phyloP scores from a whole-genome alignment of 169 alveolate genomes.

The Pseudocohnilembus persalinus region DNA sequence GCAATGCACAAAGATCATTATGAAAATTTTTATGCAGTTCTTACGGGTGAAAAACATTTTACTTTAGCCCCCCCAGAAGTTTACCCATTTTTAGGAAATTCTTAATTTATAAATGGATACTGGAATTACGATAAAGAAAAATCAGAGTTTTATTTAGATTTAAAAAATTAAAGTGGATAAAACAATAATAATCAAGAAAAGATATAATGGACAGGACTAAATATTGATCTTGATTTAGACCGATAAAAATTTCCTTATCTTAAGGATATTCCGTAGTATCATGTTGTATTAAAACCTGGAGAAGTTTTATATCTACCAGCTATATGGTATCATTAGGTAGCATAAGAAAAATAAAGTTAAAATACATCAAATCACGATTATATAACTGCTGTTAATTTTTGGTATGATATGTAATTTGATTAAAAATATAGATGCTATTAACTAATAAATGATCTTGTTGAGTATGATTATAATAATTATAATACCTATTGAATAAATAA shows the following conservation, averaged over 20 bases:
- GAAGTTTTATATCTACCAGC: slow-evolving; percentile 24
- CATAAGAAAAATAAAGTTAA: background rate
- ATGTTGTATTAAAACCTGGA: slow-evolving; percentile 6
- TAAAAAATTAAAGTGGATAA: no score
- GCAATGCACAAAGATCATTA: slow-evolving; percentile 24
- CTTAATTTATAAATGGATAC: background rate
- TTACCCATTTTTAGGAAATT: slow-evolving; percentile 6
- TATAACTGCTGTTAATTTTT: slow-evolving; percentile 22
- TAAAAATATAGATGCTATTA: background rate
- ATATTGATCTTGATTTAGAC: background rate
- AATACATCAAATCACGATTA: background rate
- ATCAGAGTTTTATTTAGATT: background rate
- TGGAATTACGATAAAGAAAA: slow-evolving; percentile 7
- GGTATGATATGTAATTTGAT: slow-evolving; percentile 27
- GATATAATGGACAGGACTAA: background rate
- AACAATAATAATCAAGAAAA: background rate
- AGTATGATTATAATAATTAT: no score
- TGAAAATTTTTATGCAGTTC: slow-evolving; percentile 23
- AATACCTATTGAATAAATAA: no score
- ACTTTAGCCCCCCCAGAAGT: slow-evolving; percentile 24
- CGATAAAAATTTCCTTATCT: background rate
- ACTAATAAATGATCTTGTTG: background rate
- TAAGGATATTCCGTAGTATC: slow-evolving; percentile 12
- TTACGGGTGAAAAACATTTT: slow-evolving; percentile 23
- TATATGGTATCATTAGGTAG: slow-evolving; percentile 22